These are phyloP conservation scores for Backusella morwellensis DNA, from an alignment of 192 early-diverging fungal species.

Conservation along the genomic window DNA sequence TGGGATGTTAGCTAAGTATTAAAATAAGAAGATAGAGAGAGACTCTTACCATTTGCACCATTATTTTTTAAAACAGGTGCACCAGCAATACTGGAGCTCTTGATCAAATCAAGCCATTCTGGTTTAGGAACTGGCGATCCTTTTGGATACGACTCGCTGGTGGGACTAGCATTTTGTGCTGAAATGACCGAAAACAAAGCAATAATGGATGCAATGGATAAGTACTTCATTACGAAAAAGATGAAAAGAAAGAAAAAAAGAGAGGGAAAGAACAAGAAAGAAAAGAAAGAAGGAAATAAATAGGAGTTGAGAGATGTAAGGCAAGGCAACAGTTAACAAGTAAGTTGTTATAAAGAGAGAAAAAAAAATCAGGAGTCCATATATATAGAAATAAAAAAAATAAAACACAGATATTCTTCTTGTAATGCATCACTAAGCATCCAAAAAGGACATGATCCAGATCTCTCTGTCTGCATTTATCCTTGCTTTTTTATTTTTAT, in stretches of 20 bases:
- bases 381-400: neutral
- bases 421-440: slow-evolving; percentile 2
- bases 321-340: neutral
- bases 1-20: no score
- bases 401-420: neutral
- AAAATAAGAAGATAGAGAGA: no score
- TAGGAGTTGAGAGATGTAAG: neutral
- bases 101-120: slow-evolving; percentile 42
- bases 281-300: neutral
- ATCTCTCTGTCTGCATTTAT: neutral
- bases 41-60: slow-evolving; percentile 16
- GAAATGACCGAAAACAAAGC: neutral
- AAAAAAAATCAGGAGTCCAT: neutral
- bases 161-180: neutral
- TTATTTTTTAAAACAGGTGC: slow-evolving; percentile 39
- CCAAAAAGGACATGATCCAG: neutral
- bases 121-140: slow-evolving; percentile 34
- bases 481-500: neutral
- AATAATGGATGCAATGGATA: neutral
- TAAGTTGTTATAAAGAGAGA: neutral
- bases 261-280: neutral
- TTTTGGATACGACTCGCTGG: slow-evolving; percentile 36
- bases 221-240: neutral
- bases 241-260: neutral
- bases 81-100: slow-evolving; percentile 37